Evolutionary conservation across 1,139 yeast genomes (phyloP), one percentile per base, ranked within the genome.

Genomic region (Pichia sp.): DNA sequence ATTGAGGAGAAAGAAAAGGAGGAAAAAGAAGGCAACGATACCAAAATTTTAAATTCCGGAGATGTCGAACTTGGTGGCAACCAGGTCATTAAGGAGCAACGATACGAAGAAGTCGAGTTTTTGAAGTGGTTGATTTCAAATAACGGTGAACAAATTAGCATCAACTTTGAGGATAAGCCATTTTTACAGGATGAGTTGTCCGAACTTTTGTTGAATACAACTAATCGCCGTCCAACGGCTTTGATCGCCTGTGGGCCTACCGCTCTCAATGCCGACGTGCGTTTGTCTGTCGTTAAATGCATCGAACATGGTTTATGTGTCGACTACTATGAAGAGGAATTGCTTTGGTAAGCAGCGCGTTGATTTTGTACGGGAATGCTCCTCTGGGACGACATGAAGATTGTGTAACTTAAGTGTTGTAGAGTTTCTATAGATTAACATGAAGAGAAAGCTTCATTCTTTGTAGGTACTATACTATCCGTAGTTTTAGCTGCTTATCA

Each of bases 241-340:
- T 59, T 70, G 6, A 62, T 70, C 21, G 60, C 70, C 3, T 70
- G 73, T 55, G 73, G 73, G 4, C 72, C 73, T 2, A 56, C 60
- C 10, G 53, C 59, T 7, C 47, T 70, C 55, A 67, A 65, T 50
- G 60, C 65, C 2, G 71, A 66, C 46, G 69, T 67, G 12, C 60
- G 71, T 23, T 52, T 58, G 5, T 66, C 66, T 1, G 64, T 65
- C 18, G 63, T 66, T 0, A 57, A 61, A 40, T 59, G 66, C 45
- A 55, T 69, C 30, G 60, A 57, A 40, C 53, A 51, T 3, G 55
- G 57, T 16, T 52, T 55, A 34, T 58, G 59, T 46, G 63, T 69
- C 26, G 71, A 70, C 47, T 70, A 68, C 47, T 68, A 64, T 54
- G 73, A 70, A 47, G 70, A 70, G 49, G 71, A 70, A 48, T 55